Conservation (phyloP, 2,329 filamentous ascomycete genomes). For the Sporothrix phasma region DNA sequence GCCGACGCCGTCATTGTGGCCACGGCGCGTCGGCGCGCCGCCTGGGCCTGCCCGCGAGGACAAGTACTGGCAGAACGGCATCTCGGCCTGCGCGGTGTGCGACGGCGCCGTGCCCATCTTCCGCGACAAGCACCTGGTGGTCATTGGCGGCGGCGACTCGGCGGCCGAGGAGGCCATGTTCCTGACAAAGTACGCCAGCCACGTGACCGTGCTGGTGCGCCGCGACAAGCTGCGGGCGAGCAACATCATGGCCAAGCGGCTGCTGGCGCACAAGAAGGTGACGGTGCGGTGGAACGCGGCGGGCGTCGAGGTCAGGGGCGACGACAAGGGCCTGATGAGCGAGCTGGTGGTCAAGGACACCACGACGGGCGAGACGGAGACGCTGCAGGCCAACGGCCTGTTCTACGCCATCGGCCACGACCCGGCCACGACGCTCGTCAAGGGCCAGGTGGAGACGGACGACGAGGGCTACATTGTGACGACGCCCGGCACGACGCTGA, state of each 20-base stretch:
- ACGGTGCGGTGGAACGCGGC: conserved; percentile 79
- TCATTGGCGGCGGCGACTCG: conserved; percentile 93
- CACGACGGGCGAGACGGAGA: conserved; percentile 64
- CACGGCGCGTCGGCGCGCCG: conserved; percentile 83
- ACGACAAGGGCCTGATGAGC: conserved; percentile 78
- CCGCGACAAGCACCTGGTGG: conserved; percentile 87
- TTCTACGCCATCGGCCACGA: conserved; percentile 98
- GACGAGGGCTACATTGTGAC: conserved; percentile 86
- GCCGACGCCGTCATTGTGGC: conserved; percentile 90
- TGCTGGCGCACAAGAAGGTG: conserved; percentile 78
- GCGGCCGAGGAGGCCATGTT: conserved; percentile 97
- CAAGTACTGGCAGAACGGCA: conserved; percentile 93
- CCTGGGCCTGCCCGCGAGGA: conserved; percentile 75
- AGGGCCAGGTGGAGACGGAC: conserved; percentile 77
- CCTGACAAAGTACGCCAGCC: conserved; percentile 92
- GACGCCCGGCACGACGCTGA: conserved; percentile 76
- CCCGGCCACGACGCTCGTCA: conserved; percentile 82
- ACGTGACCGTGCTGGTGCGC: conserved; percentile 88
- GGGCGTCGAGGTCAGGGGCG: conserved; percentile 75
- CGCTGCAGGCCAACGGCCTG: conserved; percentile 80
- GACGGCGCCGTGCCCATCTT: conserved; percentile 96
- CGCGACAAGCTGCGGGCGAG: conserved; percentile 77
- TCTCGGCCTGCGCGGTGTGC: conserved; percentile 93
- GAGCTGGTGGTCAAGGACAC: conserved; percentile 76
- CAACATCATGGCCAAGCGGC: conserved; percentile 81